phyloP scores from a whole-genome alignment of 2,329 filamentous ascomycete genomes.

The Trichocomaceae sp. region DNA sequence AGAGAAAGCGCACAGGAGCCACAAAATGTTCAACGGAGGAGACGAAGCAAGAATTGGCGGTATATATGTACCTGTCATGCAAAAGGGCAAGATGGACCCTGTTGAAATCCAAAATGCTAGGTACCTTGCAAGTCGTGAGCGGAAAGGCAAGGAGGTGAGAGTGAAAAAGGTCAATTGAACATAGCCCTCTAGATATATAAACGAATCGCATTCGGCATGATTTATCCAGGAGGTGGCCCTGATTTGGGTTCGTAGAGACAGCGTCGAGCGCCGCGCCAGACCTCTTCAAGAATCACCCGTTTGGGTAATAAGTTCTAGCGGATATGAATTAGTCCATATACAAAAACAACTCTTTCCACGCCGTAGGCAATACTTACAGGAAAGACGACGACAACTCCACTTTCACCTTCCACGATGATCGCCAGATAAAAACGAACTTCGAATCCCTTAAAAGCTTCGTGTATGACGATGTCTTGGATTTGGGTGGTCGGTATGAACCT shows the following conservation, averaged over 20 bases:
- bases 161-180: slow-evolving; percentile 13
- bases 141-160: slow-evolving; percentile 30
- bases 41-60: slow-evolving; percentile 50
- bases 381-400: slow-evolving; percentile 90
- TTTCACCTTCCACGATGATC: slow-evolving; percentile 83
- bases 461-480: slow-evolving; percentile 88
- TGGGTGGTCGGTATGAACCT: slow-evolving; percentile 82
- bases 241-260: slow-evolving; percentile 69
- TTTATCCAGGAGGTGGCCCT: slow-evolving; percentile 23
- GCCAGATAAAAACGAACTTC: slow-evolving; percentile 84
- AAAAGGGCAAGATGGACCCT: slow-evolving; percentile 50
- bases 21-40: slow-evolving; percentile 54
- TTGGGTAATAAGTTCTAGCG: slow-evolving; percentile 60
- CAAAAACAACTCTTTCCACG: background rate
- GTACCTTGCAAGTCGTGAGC: slow-evolving; percentile 43
- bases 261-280: slow-evolving; percentile 78
- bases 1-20: slow-evolving; percentile 32
- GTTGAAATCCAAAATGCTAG: slow-evolving; percentile 58
- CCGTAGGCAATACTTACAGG: slow-evolving; percentile 48
- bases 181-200: background rate
- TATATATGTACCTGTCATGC: slow-evolving; percentile 51
- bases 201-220: background rate
- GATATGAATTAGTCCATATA: slow-evolving; percentile 7
- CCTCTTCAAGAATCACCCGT: slow-evolving; percentile 69
- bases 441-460: slow-evolving; percentile 90